Evolutionary conservation across 305 asterid species (phyloP), one percentile per base, ranked within the genome.

Genomic region (Fraxinus velutina): DNA sequence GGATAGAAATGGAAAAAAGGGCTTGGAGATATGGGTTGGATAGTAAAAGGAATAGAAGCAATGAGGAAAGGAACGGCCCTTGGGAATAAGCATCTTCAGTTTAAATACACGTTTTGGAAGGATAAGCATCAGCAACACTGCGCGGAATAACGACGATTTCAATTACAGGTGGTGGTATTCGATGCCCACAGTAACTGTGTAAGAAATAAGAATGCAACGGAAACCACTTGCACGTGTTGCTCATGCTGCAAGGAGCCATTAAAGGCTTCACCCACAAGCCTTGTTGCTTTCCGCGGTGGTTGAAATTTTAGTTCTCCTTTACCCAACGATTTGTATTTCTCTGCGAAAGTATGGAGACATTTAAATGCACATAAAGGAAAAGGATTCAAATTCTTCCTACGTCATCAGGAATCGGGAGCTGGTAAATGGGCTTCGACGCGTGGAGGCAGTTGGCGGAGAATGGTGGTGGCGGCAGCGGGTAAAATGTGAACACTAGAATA

Each of bases 41-140:
- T 76, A 7, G 87, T 73, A 73, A 33, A 17, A 57, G 47, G 47
- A 39, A 34, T 6, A 34, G 39, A 5, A 5, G 8, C 39, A 34
- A 5, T 5, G 39, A 34, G 39, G 39, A 34, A 34, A 5, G 39
- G 4, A 30, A 30, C 33, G 33, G 33, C 33, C 33, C 33, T 30
- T 30, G 33, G 33, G 84, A 77, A 85, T 55, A 73, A 86, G 87
- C 90, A 88, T 88, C 80, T 36, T 81, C 29, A 66, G 7, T 76
- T 87, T 87, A 87, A 81, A 87, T 84, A 82, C 32, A 70, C 88
- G 83, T 87, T 60, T 80, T 36, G 77, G 34, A 15, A 62, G 19
- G 30, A 68, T 36, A 13, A 68, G 75, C 29, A 75, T n/a, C 34
- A 47, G 60, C 47, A 39, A 8, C 47, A 8, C 60, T 15, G 19